A percentile compares a stretch with the other conserved stretches of the same genome.
Conservation (phyloP, 1,284 basidiomycete species). For the Pholiota adiposa region DNA sequence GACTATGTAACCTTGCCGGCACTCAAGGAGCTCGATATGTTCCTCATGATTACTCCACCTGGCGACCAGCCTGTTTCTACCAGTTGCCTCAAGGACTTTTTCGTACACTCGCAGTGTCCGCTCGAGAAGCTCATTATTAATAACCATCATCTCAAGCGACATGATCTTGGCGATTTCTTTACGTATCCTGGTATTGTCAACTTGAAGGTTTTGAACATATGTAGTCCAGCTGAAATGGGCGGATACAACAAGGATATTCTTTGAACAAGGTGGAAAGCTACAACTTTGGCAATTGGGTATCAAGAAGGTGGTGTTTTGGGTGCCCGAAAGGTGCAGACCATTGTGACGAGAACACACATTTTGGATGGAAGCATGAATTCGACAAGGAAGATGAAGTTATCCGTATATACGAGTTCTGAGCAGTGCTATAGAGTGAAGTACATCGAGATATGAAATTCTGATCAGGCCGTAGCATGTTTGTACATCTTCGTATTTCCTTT, state of each 20-base stretch:
- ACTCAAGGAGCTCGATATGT: background rate
- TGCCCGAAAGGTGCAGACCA: background rate
- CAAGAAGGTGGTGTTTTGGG: slow-evolving; percentile 3
- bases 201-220: background rate
- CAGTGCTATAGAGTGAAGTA: background rate
- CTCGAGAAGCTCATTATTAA: slow-evolving; percentile 1
- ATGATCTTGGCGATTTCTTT: background rate
- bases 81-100: background rate
- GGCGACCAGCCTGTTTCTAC: too few species aligned
- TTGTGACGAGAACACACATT: background rate
- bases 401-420: background rate
- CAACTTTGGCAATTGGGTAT: background rate
- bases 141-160: background rate
- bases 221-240: background rate
- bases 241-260: background rate
- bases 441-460: too few species aligned
- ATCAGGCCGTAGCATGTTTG: too few species aligned
- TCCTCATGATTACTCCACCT: too few species aligned
- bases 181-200: background rate
- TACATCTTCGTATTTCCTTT: background rate
- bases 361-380: slow-evolving; percentile 11
- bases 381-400: background rate
- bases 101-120: slow-evolving; percentile 7
- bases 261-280: background rate
- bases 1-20: slow-evolving; percentile 8